A percentile compares a stretch with the other conserved stretches of the same genome.
Evolutionary conservation across 495 filamentous ascomycete species (phyloP).

Genomic region (Clavariopsis aquatica): DNA sequence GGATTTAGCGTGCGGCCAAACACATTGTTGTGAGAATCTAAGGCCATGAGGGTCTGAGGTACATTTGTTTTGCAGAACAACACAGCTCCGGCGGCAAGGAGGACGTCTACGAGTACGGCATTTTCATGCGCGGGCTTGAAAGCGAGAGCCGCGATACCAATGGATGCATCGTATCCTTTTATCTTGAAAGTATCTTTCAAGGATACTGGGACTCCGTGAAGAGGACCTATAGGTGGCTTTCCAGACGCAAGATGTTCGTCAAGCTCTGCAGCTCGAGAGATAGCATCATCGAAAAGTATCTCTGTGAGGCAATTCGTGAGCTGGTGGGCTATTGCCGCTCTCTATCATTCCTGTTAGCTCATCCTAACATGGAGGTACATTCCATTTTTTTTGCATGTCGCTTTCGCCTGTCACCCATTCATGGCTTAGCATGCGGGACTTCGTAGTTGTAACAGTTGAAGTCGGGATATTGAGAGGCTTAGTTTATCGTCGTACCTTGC

Average conservation of each 20-base stretch:
- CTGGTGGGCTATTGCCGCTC: conserved; percentile 48
- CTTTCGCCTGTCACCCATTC: too few species aligned
- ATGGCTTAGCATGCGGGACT: too few species aligned
- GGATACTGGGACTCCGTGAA: conserved; percentile 47
- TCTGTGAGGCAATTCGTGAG: conserved; percentile 49
- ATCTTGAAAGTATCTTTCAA: conserved; percentile 48
- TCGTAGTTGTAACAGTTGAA: too few species aligned
- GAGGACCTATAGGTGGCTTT: conserved; percentile 43
- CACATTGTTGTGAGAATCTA: conserved; percentile 49
- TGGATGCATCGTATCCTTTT: conserved; percentile 43
- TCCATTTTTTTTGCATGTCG: too few species aligned
- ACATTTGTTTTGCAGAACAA: conserved; percentile 51
- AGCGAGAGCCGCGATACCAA: conserved; percentile 42
- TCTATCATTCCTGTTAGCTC: conserved; percentile 16
- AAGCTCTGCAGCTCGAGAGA: conserved; percentile 42
- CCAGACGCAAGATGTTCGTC: conserved; percentile 41
- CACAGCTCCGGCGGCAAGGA: conserved; percentile 46
- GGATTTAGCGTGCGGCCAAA: conserved; percentile 49
- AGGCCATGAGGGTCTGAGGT: conserved; percentile 48
- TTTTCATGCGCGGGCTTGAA: conserved; percentile 40
- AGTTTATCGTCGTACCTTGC: conserved; percentile 50
- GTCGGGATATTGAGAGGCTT: too few species aligned
- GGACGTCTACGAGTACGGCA: conserved; percentile 42
- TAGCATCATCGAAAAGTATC: conserved; percentile 45
- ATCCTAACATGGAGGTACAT: neutral